Conservation (phyloP, 306 rosid species). For the Chamaecrista fasciculata region DNA sequence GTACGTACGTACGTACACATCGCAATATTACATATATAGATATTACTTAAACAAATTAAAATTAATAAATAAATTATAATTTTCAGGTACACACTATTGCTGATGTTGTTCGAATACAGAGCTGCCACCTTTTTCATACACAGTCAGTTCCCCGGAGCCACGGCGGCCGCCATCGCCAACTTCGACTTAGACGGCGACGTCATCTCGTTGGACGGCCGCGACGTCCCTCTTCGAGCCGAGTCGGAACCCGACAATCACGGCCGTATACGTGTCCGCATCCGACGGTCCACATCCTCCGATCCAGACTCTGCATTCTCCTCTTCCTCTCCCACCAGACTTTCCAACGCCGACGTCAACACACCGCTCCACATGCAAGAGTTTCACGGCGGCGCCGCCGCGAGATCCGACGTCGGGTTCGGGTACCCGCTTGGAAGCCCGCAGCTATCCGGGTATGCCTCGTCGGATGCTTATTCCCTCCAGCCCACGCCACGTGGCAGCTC, state of each 20-base stretch:
- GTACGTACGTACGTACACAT: too few species aligned
- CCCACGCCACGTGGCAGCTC: constrained; percentile 75
- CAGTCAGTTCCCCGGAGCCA: constrained; percentile 59
- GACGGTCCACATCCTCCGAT: constrained; percentile 49
- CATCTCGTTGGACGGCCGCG: constrained; percentile 71
- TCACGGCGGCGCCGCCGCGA: constrained; percentile 9
- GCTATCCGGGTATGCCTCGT: constrained; percentile 28
- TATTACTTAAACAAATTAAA: too few species aligned
- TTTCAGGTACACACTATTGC: constrained; percentile 57
- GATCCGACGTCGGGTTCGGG: constrained; percentile 1
- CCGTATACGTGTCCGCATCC: constrained; percentile 30
- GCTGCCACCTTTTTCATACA: constrained; percentile 47
- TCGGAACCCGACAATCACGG: constrained; percentile 74
- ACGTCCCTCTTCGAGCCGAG: constrained; percentile 52
- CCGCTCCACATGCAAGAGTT: constrained; percentile 12
- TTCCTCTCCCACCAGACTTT: constrained; percentile 67
- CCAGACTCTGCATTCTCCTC: constrained; percentile 30
- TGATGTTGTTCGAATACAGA: constrained; percentile 76
- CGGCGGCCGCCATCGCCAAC: constrained; percentile 68
- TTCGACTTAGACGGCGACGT: constrained; percentile 74
- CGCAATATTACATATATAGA: too few species aligned
- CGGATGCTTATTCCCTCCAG: constrained; percentile 42
- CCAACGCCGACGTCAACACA: constrained; percentile 60
- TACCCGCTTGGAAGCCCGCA: constrained; percentile 16
- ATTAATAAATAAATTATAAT: too few species aligned